These are phyloP conservation scores for Pachyrhizus erosus DNA, from an alignment of 306 rosid species.

Conservation along the genomic window DNA sequence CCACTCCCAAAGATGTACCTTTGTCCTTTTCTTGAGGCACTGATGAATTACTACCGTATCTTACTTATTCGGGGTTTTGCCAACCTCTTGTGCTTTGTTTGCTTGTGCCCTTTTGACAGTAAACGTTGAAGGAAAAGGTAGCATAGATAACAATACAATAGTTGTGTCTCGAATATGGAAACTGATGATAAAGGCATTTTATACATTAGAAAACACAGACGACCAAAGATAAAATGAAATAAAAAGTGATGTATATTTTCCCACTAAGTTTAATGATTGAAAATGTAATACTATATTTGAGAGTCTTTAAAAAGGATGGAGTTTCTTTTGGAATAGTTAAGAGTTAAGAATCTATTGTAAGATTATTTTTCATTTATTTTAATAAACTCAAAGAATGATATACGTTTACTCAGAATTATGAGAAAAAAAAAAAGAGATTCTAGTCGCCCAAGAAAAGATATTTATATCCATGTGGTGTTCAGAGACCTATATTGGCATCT, in stretches of 20 bases:
- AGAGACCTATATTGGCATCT: no score
- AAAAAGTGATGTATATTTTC: neutral
- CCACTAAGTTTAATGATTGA: neutral
- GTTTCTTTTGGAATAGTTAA: no score
- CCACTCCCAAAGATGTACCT: neutral
- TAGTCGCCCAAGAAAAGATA: no score
- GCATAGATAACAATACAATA: conserved; percentile 18
- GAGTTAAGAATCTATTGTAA: no score
- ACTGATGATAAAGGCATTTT: neutral
- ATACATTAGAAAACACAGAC: neutral
- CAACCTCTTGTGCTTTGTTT: neutral
- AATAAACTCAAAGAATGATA: no score
- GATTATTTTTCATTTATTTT: no score
- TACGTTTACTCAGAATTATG: no score
- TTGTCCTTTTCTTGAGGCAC: neutral
- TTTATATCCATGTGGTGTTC: no score
- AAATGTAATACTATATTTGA: no score
- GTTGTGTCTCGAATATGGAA: conserved; percentile 11
- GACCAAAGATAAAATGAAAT: neutral
- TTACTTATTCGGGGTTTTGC: neutral
- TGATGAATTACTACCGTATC: neutral
- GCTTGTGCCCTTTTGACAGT: neutral
- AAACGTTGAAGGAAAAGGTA: conserved; percentile 31
- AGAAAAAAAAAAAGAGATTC: no score
- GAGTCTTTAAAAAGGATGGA: no score